Conservation (phyloP, 139 green algal genomes). For the Astrephomene gubernaculifera region DNA sequence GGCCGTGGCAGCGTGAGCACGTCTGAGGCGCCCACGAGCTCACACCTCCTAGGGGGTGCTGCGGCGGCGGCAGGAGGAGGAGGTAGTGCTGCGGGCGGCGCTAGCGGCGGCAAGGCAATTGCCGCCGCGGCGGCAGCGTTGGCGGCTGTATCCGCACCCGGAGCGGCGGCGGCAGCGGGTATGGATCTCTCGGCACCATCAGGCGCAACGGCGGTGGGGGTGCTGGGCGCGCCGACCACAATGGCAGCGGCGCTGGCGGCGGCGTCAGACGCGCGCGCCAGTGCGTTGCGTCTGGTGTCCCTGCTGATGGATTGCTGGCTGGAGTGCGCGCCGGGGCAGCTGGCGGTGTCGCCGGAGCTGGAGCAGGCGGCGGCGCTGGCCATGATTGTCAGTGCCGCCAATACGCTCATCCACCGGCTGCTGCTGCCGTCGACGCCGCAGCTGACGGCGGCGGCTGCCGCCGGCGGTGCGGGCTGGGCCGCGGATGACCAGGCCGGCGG, state of each 20-base stretch:
- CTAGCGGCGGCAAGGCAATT: conserved; percentile 3
- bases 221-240: background rate
- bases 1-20: conserved; percentile 28
- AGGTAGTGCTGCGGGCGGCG: background rate
- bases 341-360: conserved; percentile 58
- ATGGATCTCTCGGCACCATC: background rate
- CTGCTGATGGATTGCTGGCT: conserved; percentile 67
- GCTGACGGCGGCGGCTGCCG: background rate
- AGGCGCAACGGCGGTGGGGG: background rate
- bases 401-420: conserved; percentile 19
- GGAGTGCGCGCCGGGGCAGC: conserved; percentile 59
- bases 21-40: background rate
- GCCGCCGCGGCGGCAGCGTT: conserved; percentile 16
- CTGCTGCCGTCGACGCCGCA: background rate
- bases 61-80: no score
- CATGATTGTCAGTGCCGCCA: conserved; percentile 37
- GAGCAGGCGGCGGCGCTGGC: conserved; percentile 29
- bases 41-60: background rate
- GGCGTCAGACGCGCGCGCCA: conserved; percentile 1
- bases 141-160: conserved; percentile 5
- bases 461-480: background rate
- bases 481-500: background rate
- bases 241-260: conserved; percentile 37
- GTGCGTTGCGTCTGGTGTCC: conserved; percentile 45
- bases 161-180: background rate